Evolutionary conservation across 2,329 filamentous ascomycete species (phyloP).

Genomic region (Penicillium sp.): DNA sequence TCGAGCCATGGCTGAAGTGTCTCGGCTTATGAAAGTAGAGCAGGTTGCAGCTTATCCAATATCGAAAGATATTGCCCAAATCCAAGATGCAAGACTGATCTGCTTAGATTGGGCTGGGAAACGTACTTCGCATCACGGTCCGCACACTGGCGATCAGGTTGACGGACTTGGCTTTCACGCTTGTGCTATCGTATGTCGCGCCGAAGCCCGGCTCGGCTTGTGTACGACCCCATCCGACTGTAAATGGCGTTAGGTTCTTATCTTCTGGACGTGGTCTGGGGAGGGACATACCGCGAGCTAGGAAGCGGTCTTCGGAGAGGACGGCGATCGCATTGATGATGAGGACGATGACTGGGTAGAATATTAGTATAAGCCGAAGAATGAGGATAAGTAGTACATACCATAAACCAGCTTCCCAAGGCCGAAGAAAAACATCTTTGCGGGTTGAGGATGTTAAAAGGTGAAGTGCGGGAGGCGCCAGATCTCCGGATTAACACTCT

Average conservation of each 20-base stretch:
- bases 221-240: constrained; percentile 74
- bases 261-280: background rate
- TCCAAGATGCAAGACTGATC: background rate
- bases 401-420: constrained; percentile 72
- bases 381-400: constrained; percentile 32
- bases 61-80: background rate
- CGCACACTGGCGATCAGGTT: constrained; percentile 87
- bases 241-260: constrained; percentile 9
- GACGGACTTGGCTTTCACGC: constrained; percentile 81
- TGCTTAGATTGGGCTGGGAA: background rate
- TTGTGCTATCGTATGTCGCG: constrained; percentile 65
- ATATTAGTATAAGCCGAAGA: constrained; percentile 6
- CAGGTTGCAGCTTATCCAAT: background rate
- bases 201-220: constrained; percentile 73
- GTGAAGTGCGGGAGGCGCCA: constrained; percentile 30
- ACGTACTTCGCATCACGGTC: constrained; percentile 88
- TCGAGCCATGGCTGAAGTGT: background rate
- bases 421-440: constrained; percentile 66
- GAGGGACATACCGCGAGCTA: constrained; percentile 64
- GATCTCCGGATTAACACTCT: constrained; percentile 26
- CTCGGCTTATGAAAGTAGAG: background rate
- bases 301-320: constrained; percentile 91
- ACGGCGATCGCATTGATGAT: constrained; percentile 91
- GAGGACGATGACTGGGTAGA: constrained; percentile 67
- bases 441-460: constrained; percentile 19